Conservation (phyloP, 2,329 filamentous ascomycete genomes). For the Botrytis paeoniae region DNA sequence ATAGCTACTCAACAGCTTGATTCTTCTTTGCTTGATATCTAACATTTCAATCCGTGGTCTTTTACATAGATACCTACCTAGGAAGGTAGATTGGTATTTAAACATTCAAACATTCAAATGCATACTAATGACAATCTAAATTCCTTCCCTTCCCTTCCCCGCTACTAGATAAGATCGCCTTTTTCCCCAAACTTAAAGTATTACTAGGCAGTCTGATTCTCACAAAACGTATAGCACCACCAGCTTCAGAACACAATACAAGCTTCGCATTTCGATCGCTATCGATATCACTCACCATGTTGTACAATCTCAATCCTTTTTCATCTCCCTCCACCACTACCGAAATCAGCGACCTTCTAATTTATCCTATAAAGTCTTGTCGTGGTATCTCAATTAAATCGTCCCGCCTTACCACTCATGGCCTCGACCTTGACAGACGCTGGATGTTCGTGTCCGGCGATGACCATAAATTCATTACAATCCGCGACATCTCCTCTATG, state of each 20-base stretch:
- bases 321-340: conserved; percentile 18
- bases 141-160: background rate
- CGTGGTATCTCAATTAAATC: conserved; percentile 55
- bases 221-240: background rate
- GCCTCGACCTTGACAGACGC: conserved; percentile 59
- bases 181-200: background rate
- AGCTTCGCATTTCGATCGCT: background rate
- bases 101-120: background rate
- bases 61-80: background rate
- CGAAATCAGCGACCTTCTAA: conserved; percentile 42
- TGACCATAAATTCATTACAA: conserved; percentile 56
- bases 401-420: conserved; percentile 51
- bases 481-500: conserved; percentile 59
- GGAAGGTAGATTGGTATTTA: background rate
- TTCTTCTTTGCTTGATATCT: background rate
- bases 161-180: background rate
- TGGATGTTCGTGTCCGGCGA: conserved; percentile 62
- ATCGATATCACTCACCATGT: background rate
- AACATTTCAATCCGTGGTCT: background rate
- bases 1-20: background rate
- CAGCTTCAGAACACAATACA: background rate
- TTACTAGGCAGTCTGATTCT: background rate
- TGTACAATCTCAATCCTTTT: conserved; percentile 24
- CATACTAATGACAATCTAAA: background rate
- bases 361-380: conserved; percentile 67